phyloP scores from a whole-genome alignment of 345 rosid species.

The Adansonia digitata region DNA sequence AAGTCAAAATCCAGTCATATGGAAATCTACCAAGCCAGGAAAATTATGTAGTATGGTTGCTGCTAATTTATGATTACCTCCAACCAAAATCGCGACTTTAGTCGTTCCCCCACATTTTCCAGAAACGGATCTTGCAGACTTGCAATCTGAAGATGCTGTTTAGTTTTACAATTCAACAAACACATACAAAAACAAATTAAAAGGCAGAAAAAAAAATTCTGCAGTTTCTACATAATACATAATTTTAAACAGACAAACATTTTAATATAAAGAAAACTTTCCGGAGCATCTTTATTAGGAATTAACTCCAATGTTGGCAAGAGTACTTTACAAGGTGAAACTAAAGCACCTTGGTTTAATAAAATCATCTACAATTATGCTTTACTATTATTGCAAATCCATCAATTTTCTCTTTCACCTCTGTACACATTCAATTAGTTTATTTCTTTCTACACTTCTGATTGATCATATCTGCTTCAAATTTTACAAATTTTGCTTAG shows the following conservation, averaged over 20 bases:
- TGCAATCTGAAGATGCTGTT: constrained; percentile 38
- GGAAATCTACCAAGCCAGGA: background rate
- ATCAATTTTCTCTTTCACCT: background rate
- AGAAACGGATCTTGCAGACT: constrained; percentile 27
- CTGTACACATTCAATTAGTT: no score
- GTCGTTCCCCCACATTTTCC: constrained; percentile 51
- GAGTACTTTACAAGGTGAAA: background rate
- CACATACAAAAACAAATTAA: background rate
- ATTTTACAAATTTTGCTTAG: constrained; percentile 16
- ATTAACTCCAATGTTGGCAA: background rate
- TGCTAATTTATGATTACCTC: constrained; percentile 34
- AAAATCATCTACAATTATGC: background rate
- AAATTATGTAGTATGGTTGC: background rate
- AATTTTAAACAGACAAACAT: background rate
- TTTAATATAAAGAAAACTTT: background rate
- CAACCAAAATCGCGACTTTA: constrained; percentile 29
- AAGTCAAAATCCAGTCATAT: background rate
- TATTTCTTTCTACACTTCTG: background rate
- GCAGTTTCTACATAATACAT: background rate
- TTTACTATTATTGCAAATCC: background rate
- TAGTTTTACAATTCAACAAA: background rate
- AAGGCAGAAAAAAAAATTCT: background rate
- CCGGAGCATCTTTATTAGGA: background rate
- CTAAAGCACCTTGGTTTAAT: background rate
- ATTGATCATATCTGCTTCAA: background rate